phyloP scores from a whole-genome alignment of 176 grass and related monocot genomes.

The Musa schizocarpa region DNA sequence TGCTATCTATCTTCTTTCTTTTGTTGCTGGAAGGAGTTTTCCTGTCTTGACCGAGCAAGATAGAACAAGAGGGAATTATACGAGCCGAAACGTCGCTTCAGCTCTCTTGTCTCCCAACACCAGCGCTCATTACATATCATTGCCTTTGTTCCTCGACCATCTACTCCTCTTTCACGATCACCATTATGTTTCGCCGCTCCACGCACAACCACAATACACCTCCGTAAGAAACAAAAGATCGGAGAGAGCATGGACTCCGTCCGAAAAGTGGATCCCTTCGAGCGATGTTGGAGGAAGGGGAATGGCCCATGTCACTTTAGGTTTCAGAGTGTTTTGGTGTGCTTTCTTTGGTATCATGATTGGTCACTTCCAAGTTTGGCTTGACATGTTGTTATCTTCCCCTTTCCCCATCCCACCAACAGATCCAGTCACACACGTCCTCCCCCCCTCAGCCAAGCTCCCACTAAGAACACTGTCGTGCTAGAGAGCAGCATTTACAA shows the following conservation, averaged over 20 bases:
- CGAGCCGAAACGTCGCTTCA: too few species aligned
- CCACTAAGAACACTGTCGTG: neutral
- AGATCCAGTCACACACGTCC: neutral
- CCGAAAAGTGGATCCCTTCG: neutral
- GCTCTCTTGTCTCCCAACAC: too few species aligned
- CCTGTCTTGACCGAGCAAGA: too few species aligned
- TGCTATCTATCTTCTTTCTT: too few species aligned
- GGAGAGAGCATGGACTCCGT: neutral
- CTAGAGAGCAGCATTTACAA: too few species aligned
- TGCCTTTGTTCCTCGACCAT: too few species aligned
- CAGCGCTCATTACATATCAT: too few species aligned
- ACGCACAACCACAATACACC: neutral
- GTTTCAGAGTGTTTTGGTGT: neutral
- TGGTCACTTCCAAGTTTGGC: constrained; percentile 1
- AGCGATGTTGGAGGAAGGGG: neutral
- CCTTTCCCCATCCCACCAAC: neutral
- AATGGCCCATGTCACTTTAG: neutral
- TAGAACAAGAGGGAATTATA: too few species aligned
- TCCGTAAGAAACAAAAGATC: neutral
- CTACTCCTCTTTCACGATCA: too few species aligned
- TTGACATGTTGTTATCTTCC: neutral
- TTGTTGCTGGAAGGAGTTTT: too few species aligned
- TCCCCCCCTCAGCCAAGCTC: neutral
- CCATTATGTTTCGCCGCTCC: neutral
- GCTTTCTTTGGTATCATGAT: constrained; percentile 28